Base-by-base conservation (phyloP, 2,329 filamentous ascomycete species). In the Pestalotiopsis sp. region DNA sequence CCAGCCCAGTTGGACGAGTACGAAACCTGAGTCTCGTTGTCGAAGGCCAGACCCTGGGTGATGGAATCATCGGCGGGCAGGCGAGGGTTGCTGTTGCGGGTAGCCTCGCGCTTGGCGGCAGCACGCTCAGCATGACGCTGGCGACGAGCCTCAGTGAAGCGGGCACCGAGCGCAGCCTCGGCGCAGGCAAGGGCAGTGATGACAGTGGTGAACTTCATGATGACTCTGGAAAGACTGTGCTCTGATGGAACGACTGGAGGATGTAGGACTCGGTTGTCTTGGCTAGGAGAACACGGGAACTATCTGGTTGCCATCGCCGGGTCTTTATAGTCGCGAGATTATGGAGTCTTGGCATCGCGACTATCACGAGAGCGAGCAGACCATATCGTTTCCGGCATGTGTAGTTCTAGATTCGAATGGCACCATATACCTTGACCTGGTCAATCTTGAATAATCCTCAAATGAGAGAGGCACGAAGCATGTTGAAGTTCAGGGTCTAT, bases 1-100 rank as follows among this genome's bases (percentile, higher is more conserved):
- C 88, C 89, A 9, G 87, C 85, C 88, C 88, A 90, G 81, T 90
- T 90, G 73, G 78, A 80, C 69, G 80, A 84, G 79, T 89, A 89
- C 45, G 82, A 72, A 27, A 85, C 82, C 17, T 86, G 73, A 72
- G 59, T 62, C 59, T 62, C 27, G 17, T 62, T 62, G 59, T 62
- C 59, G 17, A 62, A n/a, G 12, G 59, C 59, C 25, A 62, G 17
- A 40, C 73, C 72, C 23, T 74, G 70, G 36, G 75, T 77, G 20
- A 76, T 75, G 56, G 77, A 23, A 23, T 56, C 40, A 9, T 56
- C 40, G 31, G 23, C 40, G 13, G 62, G 45, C 14, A 49, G 20
- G 36, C 36, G 62, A 1, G 62, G 76, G 57, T 75, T 80, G 69
- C 80, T 62, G 25, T 40, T 36, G 59, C 59, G 59, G 13, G 27